Conservation (phyloP, 176 grass and related monocot species). For the Carex cristatella region DNA sequence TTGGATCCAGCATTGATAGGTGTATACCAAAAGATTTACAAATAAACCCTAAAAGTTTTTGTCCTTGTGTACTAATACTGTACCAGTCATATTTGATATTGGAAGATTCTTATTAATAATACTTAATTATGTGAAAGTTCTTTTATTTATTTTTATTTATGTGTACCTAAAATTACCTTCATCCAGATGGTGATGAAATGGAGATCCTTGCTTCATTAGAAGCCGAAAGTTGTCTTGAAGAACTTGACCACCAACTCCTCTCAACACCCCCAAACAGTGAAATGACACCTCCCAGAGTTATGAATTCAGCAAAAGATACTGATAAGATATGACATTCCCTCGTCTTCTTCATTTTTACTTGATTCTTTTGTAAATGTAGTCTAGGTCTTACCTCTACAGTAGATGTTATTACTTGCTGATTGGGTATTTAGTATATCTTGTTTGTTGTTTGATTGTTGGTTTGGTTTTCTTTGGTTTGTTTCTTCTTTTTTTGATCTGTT, state of each 20-base stretch:
- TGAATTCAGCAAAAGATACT: constrained; percentile 12
- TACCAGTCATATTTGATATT: neutral
- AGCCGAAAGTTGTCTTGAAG: constrained; percentile 40
- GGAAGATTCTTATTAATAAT: neutral
- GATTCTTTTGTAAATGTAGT: constrained; percentile 28
- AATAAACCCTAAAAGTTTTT: neutral
- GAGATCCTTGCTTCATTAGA: constrained; percentile 48
- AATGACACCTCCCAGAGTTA: constrained; percentile 47
- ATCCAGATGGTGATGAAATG: constrained; percentile 55
- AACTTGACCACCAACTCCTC: constrained; percentile 52
- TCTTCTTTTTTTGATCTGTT: neutral
- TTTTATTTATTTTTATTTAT: constrained; percentile 3
- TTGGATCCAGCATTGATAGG: neutral
- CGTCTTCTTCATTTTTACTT: neutral
- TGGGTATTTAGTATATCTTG: constrained; percentile 10
- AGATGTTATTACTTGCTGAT: constrained; percentile 17
- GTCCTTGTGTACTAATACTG: neutral
- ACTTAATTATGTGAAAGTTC: neutral
- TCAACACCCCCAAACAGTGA: constrained; percentile 54
- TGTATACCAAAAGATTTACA: neutral
- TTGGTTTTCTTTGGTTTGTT: constrained; percentile 21
- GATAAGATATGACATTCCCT: neutral
- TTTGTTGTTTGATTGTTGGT: constrained; percentile 12
- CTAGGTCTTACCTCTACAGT: constrained; percentile 12
- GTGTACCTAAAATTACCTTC: neutral